phyloP scores from a whole-genome alignment of 148 eudicot species.

The Suaeda aralocaspica region DNA sequence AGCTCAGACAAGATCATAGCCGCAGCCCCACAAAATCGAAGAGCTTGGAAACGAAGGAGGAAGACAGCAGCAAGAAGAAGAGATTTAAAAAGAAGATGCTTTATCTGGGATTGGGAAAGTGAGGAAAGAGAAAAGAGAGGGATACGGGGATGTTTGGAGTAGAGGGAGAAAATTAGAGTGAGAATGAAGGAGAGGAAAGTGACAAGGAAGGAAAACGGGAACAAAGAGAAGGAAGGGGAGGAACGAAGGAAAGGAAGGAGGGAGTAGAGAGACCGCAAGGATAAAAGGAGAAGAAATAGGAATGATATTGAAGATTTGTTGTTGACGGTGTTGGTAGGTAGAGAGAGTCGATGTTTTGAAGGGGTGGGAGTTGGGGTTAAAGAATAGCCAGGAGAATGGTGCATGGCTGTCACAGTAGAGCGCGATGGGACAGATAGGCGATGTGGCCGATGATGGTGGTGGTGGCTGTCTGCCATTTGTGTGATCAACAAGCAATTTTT shows the following conservation, averaged over 20 bases:
- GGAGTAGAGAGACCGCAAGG: conserved; percentile 69
- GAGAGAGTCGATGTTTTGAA: conserved; percentile 45
- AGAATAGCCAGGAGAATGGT: conserved; percentile 38
- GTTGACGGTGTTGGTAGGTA: conserved; percentile 27
- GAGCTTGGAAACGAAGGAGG: conserved; percentile 80
- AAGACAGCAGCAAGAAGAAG: conserved; percentile 62
- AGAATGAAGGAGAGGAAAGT: conserved; percentile 61
- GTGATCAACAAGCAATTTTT: background rate
- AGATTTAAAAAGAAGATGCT: conserved; percentile 47
- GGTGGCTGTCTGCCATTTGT: conserved; percentile 39
- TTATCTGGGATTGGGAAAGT: conserved; percentile 44
- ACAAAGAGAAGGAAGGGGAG: conserved; percentile 75
- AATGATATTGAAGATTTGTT: conserved; percentile 47
- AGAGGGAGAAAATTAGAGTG: conserved; percentile 31
- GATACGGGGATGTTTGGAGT: conserved; percentile 27
- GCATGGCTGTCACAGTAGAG: conserved; percentile 29
- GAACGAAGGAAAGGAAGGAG: conserved; percentile 75
- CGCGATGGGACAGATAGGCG: conserved; percentile 51
- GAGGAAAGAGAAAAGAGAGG: conserved; percentile 40
- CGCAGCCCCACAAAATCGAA: conserved; percentile 77
- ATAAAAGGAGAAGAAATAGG: conserved; percentile 71
- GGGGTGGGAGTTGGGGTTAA: conserved; percentile 62
- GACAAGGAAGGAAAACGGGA: conserved; percentile 86
- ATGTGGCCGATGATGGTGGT: conserved; percentile 46
- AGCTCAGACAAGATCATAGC: conserved; percentile 84